Base-by-base conservation (phyloP, 1,284 basidiomycete genomes). In the Mycena citricolor region DNA sequence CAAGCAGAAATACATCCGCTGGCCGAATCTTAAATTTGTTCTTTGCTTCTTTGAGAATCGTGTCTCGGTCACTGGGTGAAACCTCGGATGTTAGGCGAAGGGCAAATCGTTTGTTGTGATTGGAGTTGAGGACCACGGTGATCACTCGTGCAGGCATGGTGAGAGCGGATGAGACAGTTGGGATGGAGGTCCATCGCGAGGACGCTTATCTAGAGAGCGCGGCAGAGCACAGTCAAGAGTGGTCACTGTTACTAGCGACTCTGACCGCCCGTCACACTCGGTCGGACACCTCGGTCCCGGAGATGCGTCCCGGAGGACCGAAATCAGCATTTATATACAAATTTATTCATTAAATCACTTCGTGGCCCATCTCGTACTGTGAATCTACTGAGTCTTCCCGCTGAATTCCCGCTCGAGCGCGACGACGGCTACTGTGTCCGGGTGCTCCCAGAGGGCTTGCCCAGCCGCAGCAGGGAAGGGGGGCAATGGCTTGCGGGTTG, bases 401-500 rank as follows among this genome's bases (percentile, higher is more conserved):
- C 65, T 68, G 21, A 87, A 63, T 58, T 79, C 72, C 39, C 74
- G 73, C 66, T 94, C 91, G 19, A 84, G 55, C 47, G 69, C 65
- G 47, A 90, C 68, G 20, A 90, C 70, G 31, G 76, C 82, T 49
- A 77, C 73, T 22, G 84, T 83, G 56, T 87, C 78, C 7, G 79
- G 71, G 55, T 89, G 83, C 36, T 75, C 74, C 79, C 85, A 85
- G 44, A 94, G 65, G 4, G 72, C 71, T 38, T 73, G 66, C 16
- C 76, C 82, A 20, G 65, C 77, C 20, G 64, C 75, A 22, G 73
- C 57, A 8, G 74, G 69, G 16, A 84, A 79, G 4, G 82, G 79
- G 30, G 79, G 77, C 37, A 95, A 74, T 8, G 93, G 88, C 51
- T 74, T 80, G 46, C 92, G 77, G 30, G 88, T 81, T 25, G 75